These are phyloP conservation scores for Pseudogymnoascus sp. DNA, from an alignment of 2,329 filamentous ascomycete species.

Conservation along the genomic window DNA sequence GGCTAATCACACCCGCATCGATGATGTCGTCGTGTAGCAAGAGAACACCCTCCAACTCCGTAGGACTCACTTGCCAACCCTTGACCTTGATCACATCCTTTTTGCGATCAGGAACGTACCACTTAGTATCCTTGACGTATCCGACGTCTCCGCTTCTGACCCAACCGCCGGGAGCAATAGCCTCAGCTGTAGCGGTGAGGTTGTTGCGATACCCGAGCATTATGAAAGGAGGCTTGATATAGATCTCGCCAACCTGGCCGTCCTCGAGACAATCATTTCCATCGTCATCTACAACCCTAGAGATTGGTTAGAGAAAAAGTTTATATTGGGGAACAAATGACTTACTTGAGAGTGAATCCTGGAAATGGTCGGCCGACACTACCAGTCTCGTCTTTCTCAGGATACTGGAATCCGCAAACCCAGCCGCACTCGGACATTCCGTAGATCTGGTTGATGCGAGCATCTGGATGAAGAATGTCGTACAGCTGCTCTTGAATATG, in stretches of 20 bases:
- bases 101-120: conserved; percentile 35
- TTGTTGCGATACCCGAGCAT: conserved; percentile 33
- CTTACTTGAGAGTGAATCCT: conserved; percentile 29
- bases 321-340: background rate
- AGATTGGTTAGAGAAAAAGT: background rate
- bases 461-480: conserved; percentile 32
- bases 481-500: conserved; percentile 34
- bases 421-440: conserved; percentile 47
- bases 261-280: conserved; percentile 22
- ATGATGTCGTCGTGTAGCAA: conserved; percentile 35
- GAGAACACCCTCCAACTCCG: conserved; percentile 39
- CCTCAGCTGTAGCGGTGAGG: conserved; percentile 23
- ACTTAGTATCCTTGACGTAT: conserved; percentile 33
- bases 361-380: conserved; percentile 40
- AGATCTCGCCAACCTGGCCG: conserved; percentile 26
- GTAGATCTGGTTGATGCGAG: conserved; percentile 40
- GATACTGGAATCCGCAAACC: conserved; percentile 32
- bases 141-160: conserved; percentile 36
- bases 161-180: conserved; percentile 27
- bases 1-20: conserved; percentile 39
- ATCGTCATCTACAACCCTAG: conserved; percentile 21
- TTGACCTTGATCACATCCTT: conserved; percentile 40
- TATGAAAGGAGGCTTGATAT: conserved; percentile 22
- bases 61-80: conserved; percentile 40
- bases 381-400: conserved; percentile 31